Base-by-base conservation (phyloP, 2,329 filamentous ascomycete genomes). In the Nigrospora osmanthi region DNA sequence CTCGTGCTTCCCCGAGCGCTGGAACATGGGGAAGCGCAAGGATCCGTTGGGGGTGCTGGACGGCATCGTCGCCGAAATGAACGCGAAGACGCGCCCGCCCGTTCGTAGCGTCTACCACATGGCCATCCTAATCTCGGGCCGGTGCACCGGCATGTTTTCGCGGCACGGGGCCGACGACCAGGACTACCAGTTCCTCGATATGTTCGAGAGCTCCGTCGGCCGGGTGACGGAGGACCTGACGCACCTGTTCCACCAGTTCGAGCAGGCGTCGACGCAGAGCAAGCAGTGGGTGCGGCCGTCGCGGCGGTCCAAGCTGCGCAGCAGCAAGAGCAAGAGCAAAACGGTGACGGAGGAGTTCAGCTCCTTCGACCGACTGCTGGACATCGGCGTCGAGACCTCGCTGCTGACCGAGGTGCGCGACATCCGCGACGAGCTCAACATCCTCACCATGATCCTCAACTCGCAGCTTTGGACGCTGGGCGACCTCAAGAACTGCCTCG, bases 161-260 rank as follows among this genome's bases (percentile, higher is more conserved):
- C 69, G 77, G 7, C 75, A 80, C 48, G 70, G 72, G 4, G 64
- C 76, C 40, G 73, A 72, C 17, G 73, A 81, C 49, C 77, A 80
- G 45, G 70, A 80, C 30, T 81, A 78, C 41, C 77, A 81, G 48
- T 83, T 85, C 43, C 57, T 84, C 1, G 80, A 84, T 49, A 84
- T 84, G 75, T 85, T 85, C 48, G 80, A 83, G 51, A 72, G 71
- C 13, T 78, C 74, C 2, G 82, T 85, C 36, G 81, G 80, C 11
- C 61, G 59, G 2, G 63, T 72, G 2, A 76, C 72, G 17, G 72
- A 71, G 56, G 68, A 61, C 35, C 77, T 81, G 55, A 80, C 75
- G 0, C 61, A 71, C n/a, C 68, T 83, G 0, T 84, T 84, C 51
- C 66, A 67, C 32, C 65, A 68, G 13, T 84, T 84, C 62, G 80